Evolutionary conservation across 2,329 filamentous ascomycete species (phyloP).

Genomic region (Sporothrix variecibatus): DNA sequence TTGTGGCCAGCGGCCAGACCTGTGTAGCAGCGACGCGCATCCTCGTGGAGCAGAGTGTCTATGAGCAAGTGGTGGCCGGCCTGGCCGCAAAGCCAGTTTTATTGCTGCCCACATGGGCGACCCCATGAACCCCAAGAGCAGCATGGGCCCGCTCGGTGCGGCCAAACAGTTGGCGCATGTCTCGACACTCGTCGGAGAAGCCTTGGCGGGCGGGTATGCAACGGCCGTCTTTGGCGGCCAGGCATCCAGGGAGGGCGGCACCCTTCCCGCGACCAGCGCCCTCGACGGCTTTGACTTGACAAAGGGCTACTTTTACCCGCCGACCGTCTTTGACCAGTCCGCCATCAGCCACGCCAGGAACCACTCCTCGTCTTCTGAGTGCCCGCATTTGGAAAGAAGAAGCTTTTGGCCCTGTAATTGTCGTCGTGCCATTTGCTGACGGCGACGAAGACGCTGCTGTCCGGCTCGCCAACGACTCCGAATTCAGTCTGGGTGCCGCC

Average conservation of each 20-base stretch:
- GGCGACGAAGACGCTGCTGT: constrained; percentile 72
- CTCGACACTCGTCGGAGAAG: constrained; percentile 65
- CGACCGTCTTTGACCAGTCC: constrained; percentile 65
- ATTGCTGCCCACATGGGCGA: constrained; percentile 58
- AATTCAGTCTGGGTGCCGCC: constrained; percentile 74
- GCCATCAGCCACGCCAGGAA: constrained; percentile 42
- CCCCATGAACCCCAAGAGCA: constrained; percentile 56
- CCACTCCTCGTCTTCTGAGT: constrained; percentile 50
- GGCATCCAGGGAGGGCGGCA: constrained; percentile 30
- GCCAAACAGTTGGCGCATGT: constrained; percentile 65
- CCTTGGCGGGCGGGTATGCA: constrained; percentile 54
- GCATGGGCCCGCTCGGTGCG: constrained; percentile 67
- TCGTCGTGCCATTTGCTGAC: constrained; percentile 75
- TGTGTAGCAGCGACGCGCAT: constrained; percentile 73
- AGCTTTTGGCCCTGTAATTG: constrained; percentile 79
- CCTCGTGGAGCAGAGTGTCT: constrained; percentile 69
- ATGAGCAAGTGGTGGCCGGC: constrained; percentile 63
- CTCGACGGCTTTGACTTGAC: constrained; percentile 55
- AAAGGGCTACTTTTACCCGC: constrained; percentile 73
- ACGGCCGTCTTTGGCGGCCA: constrained; percentile 44
- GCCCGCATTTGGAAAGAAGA: constrained; percentile 78
- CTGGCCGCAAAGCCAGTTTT: constrained; percentile 65
- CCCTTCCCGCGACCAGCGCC: constrained; percentile 49
- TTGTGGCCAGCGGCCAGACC: constrained; percentile 58
- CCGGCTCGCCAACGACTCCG: constrained; percentile 69